These are phyloP conservation scores for Candida maesae DNA, from an alignment of 805 yeast species.

Conservation along the genomic window DNA sequence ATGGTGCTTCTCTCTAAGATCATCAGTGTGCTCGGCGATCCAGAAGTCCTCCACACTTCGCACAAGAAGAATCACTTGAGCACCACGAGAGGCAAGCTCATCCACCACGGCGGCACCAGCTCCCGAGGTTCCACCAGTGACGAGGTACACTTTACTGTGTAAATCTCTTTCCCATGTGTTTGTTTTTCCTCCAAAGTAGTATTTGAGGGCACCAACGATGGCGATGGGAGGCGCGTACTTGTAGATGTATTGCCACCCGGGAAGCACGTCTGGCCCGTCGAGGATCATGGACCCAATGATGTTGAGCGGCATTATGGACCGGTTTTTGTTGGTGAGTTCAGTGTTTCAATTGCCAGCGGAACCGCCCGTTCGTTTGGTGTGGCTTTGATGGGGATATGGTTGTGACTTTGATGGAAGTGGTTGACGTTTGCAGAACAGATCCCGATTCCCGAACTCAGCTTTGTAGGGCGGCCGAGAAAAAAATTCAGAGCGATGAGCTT, in stretches of 20 bases:
- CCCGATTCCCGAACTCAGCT: not conserved
- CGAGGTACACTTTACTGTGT: slow-evolving; percentile 81
- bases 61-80: slow-evolving; percentile 75
- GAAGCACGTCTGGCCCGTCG: slow-evolving; percentile 74
- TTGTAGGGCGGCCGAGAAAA: not conserved
- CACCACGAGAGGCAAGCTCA: slow-evolving; percentile 78
- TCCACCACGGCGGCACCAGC: slow-evolving; percentile 73
- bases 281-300: slow-evolving; percentile 62
- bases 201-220: slow-evolving; percentile 49
- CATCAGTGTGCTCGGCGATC: slow-evolving; percentile 76
- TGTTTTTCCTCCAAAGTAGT: slow-evolving; percentile 70
- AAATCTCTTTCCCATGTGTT: slow-evolving; percentile 92
- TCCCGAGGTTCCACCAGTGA: slow-evolving; percentile 95
- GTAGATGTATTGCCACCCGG: slow-evolving; percentile 64
- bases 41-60: slow-evolving; percentile 64
- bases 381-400: too few species aligned
- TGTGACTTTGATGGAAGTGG: not conserved
- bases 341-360: too few species aligned
- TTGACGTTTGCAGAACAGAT: too few species aligned
- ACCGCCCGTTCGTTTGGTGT: not conserved
- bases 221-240: slow-evolving; percentile 53
- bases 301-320: slow-evolving; percentile 71
- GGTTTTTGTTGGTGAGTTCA: not conserved
- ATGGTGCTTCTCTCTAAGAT: slow-evolving; percentile 62
- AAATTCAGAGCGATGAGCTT: slow-evolving; percentile 2